Base-by-base conservation (phyloP, 1,284 basidiomycete species). In the Polyporus tsugae region DNA sequence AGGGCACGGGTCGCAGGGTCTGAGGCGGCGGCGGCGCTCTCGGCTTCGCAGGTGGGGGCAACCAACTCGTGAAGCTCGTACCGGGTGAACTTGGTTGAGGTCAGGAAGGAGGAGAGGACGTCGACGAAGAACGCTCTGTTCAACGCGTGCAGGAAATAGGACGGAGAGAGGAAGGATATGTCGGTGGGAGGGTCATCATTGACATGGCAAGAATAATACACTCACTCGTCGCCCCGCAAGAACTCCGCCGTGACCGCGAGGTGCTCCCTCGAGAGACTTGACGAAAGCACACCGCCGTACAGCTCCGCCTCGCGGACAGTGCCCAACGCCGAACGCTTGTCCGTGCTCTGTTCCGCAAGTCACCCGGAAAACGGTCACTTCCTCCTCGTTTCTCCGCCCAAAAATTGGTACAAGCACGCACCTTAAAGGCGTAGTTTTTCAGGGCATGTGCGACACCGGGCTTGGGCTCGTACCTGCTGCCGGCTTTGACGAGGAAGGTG, bases 341-440 rank as follows among this genome's bases (percentile, higher is more conserved):
- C 84, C 57, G 94, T 96, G 82, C 91, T 92, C 95, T 95, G 73
- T 42, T 42, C 60, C 22, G 17, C 70, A 57, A 29, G 60, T 22
- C 57, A 11, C 9, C 62, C 42, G 41, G 55, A 58, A 64, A 57
- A 42, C 29, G 22, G 33, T 33, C 49, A 44, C 67, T 19, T 17
- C n/a, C n/a, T 55, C 22, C 49, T 4, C 66, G 22, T 59, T 69
- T 53, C 35, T 38, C 22, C 29, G 6, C 25, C 29, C 22, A 62
- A 67, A 46, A 59, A 39, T 6, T 13, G 41, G 33, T 6, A 39
- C 35, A 42, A 62, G 55, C 1, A 70, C 71, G 22, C 11, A 97
- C 96, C 93, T 97, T 98, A 91, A 96, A 98, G 70, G 95, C 91
- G 86, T 96, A 97, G 88, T 95, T 96, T 88, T 97, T 97, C 81